Evolutionary conservation across 352 stramenopile genomes (phyloP).

Genomic region (Pythium sp.): DNA sequence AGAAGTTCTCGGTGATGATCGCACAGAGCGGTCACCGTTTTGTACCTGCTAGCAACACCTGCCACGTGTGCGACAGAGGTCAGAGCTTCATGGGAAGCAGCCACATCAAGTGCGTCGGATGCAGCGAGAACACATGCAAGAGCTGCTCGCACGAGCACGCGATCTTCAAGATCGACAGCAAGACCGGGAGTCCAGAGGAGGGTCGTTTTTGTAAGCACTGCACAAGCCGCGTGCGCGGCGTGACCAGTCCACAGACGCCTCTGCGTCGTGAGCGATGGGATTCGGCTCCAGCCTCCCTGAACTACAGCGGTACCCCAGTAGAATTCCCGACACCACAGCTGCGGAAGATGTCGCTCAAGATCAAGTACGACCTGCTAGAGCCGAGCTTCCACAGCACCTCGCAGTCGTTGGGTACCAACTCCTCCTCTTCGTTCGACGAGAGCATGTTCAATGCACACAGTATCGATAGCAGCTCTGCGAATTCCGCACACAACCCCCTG

Average conservation of each 20-base stretch:
- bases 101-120: constrained; percentile 23
- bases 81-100: background rate
- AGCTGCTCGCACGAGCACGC: constrained; percentile 20
- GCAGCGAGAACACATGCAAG: constrained; percentile 15
- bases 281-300: background rate
- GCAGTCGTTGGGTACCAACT: background rate
- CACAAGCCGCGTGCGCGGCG: constrained; percentile 20
- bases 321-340: constrained; percentile 3
- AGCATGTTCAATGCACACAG: background rate
- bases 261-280: constrained; percentile 3
- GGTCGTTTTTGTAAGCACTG: constrained; percentile 32
- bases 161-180: constrained; percentile 30
- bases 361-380: constrained; percentile 8
- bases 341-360: constrained; percentile 8
- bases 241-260: background rate
- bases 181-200: constrained; percentile 21
- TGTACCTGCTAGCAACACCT: constrained; percentile 22
- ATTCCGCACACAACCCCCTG: background rate
- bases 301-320: background rate
- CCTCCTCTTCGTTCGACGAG: constrained; percentile 1
- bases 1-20: background rate
- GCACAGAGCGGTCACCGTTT: constrained; percentile 6
- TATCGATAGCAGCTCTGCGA: background rate
- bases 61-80: background rate
- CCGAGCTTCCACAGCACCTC: background rate